Base-by-base conservation (phyloP, 2,329 filamentous ascomycete genomes). In the Verticillium nonalfalfae region DNA sequence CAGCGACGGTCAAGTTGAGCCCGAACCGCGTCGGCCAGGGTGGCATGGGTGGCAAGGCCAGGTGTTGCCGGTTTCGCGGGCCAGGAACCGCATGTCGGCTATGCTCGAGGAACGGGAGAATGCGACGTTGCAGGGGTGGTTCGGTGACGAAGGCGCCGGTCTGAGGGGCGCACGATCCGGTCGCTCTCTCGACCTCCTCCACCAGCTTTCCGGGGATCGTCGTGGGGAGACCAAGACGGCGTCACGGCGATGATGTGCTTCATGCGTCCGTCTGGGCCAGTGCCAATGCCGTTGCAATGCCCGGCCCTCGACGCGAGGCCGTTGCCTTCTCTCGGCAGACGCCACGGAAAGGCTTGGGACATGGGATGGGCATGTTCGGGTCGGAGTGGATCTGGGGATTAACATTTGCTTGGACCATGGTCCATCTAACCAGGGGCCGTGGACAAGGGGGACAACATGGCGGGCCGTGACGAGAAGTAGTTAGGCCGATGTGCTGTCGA, bases 71-170 rank as follows among this genome's bases (percentile, higher is more conserved):
- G 57, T 58, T 58, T 39, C 3, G 38, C 57, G 57, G 57, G 57
- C 57, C 57, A 58, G 45, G 57, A 58, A 50, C 57, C 57, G 57
- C 38, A 40, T 58, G 13, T 33, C 57, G 57, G 57, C 57, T 58
- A 58, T 58, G 57, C 39, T 58, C 50, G 38, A 26, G 15, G 26
- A 14, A 50, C 57, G 57, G 57, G 39, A 31, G 21, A 40, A 58
- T 58, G 57, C 57, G 38, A 58, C 57, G 13, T 26, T 50, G 36
- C 57, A 50, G 33, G 57, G 57, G 39, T 15, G 40, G 38, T 33
- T 50, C 57, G 18, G 38, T 26, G 57, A 40, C 36, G 26, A 40
- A 45, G 38, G 56, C 35, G 39, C 21, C 57, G 45, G 45, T 18
- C 21, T 7, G 7, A n/a, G 45, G 21, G 9, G 45, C 7, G 45